A percentile compares a stretch with the other conserved stretches of the same genome.
Conservation (phyloP, 495 filamentous ascomycete genomes). For the Pyrenula aspistea region DNA sequence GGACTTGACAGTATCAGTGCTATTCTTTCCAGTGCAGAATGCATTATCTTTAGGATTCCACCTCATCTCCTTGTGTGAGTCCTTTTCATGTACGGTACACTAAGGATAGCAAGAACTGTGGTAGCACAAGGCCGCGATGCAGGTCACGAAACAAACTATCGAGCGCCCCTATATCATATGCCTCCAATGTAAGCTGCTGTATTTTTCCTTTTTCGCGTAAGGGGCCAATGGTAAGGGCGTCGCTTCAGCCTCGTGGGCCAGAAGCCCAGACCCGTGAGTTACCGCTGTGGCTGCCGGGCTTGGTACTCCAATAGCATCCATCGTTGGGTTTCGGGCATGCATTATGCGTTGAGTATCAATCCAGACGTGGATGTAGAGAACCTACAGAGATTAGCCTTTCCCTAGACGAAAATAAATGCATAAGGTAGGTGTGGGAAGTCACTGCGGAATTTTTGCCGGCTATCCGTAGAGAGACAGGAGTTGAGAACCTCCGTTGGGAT, state of each 20-base stretch:
- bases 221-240: neutral
- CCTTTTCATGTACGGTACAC: neutral
- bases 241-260: neutral
- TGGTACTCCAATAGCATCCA: too few relatives aligned
- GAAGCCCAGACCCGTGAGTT: neutral
- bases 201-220: neutral
- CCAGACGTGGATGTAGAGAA: too few relatives aligned
- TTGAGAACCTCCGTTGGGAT: too few relatives aligned
- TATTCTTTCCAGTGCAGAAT: neutral
- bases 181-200: neutral
- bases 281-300: neutral
- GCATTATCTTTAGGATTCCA: neutral
- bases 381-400: too few relatives aligned
- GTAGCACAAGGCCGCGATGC: neutral
- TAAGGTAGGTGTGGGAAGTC: too few relatives aligned
- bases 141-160: neutral
- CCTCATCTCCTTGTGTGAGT: neutral
- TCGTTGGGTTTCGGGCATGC: too few relatives aligned
- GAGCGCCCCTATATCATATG: neutral
- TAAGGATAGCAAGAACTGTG: neutral
- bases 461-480: too few relatives aligned
- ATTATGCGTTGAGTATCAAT: too few relatives aligned
- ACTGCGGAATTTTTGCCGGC: too few relatives aligned
- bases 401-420: too few relatives aligned
- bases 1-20: neutral